Evolutionary conservation across 1,284 basidiomycete genomes (phyloP).

Genomic region (Porogramme epimiltina): DNA sequence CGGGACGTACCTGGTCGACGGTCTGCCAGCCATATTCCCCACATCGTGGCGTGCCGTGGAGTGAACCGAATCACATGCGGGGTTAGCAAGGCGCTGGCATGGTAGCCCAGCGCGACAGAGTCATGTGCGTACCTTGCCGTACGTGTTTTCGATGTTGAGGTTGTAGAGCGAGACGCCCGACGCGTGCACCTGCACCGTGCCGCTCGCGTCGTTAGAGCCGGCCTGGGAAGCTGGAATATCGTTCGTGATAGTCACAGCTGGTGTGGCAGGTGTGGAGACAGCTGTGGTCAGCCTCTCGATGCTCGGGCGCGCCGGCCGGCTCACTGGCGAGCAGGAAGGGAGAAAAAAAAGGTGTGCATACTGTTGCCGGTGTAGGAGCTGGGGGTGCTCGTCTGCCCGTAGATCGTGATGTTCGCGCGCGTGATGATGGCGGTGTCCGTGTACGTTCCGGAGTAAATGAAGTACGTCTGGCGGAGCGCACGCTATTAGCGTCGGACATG

Average conservation of each 20-base stretch:
- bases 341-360: constrained; percentile 3
- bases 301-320: constrained; percentile 13
- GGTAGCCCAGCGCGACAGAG: constrained; percentile 1
- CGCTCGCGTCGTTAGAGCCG: constrained; percentile 55
- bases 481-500: background rate
- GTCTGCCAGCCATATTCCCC: constrained; percentile 4
- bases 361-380: constrained; percentile 24
- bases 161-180: constrained; percentile 57
- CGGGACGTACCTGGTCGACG: constrained; percentile 22
- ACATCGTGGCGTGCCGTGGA: background rate
- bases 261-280: background rate
- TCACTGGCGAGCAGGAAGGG: background rate
- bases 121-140: constrained; percentile 36
- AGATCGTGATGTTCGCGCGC: constrained; percentile 34
- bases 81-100: too few species aligned
- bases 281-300: constrained; percentile 4
- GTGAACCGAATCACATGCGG: too few species aligned
- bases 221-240: constrained; percentile 42
- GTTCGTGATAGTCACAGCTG: constrained; percentile 44
- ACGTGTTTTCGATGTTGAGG: constrained; percentile 55
- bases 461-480: constrained; percentile 40
- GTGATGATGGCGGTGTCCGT: constrained; percentile 54
- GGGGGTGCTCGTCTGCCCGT: constrained; percentile 24
- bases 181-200: constrained; percentile 55
- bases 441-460: constrained; percentile 58